A percentile compares a stretch with the other conserved stretches of the same genome.
phyloP scores from a whole-genome alignment of 106 monocot genomes.

The Dioscorea alata region DNA sequence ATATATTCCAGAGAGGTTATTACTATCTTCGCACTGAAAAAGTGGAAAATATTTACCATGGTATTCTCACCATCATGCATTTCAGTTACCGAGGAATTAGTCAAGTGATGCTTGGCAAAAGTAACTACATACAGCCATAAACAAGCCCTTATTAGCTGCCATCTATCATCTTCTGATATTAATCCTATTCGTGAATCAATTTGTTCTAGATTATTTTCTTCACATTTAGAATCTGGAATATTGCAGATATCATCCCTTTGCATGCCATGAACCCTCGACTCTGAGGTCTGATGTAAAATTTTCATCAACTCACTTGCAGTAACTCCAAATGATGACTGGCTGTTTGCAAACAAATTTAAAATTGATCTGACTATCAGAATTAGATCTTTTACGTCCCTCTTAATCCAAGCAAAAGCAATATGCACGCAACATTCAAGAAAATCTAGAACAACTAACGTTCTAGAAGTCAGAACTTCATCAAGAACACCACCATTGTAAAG shows the following conservation, averaged over 20 bases:
- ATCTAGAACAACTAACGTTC: conserved; percentile 40
- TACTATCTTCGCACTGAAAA: conserved; percentile 24
- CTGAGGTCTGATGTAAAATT: conserved; percentile 20
- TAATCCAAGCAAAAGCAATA: conserved; percentile 58
- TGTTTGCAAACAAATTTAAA: conserved; percentile 17
- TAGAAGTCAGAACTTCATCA: conserved; percentile 12
- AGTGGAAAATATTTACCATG: conserved; percentile 8
- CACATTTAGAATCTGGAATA: background rate
- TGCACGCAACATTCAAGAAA: conserved; percentile 48
- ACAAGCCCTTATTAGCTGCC: conserved; percentile 53
- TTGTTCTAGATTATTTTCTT: conserved; percentile 13
- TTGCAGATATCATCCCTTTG: conserved; percentile 11
- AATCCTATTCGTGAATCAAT: conserved; percentile 9
- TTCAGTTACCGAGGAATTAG: conserved; percentile 16
- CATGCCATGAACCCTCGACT: conserved; percentile 16
- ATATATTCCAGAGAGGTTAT: conserved; percentile 33
- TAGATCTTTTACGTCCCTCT: conserved; percentile 45
- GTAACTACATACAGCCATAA: conserved; percentile 51
- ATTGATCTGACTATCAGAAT: conserved; percentile 41
- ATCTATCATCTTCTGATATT: conserved; percentile 47
- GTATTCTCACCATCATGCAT: conserved; percentile 17
- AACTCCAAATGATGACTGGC: conserved; percentile 37
- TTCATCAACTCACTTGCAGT: conserved; percentile 29
- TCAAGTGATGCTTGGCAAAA: conserved; percentile 38
- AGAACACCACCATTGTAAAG: conserved; percentile 9